A percentile compares a stretch with the other conserved stretches of the same genome.
phyloP scores from a whole-genome alignment of 257 asterid genomes.

The Rubia yunnanensis region DNA sequence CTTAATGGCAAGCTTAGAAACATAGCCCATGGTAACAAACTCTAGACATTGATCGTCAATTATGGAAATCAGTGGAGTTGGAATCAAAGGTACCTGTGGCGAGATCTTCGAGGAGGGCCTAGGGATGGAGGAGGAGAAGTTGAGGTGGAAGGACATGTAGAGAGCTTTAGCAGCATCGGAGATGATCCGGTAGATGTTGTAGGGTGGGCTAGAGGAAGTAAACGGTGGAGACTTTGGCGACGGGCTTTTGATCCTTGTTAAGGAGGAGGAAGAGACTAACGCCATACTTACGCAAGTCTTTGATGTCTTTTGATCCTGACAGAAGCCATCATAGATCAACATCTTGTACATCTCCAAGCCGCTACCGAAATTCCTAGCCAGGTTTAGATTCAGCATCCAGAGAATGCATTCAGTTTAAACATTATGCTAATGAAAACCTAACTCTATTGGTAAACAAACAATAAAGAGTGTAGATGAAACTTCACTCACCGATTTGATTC shows the following conservation, averaged over 20 bases:
- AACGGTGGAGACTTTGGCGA: constrained; percentile 88
- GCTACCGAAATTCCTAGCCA: constrained; percentile 71
- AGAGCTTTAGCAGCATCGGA: constrained; percentile 64
- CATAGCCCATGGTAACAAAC: constrained; percentile 77
- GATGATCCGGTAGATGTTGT: constrained; percentile 59
- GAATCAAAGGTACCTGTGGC: constrained; percentile 75
- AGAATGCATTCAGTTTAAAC: constrained; percentile 60
- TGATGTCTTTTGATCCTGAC: constrained; percentile 95
- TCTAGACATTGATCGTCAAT: constrained; percentile 95
- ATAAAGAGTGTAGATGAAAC: neutral
- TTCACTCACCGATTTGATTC: constrained; percentile 63
- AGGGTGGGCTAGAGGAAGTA: constrained; percentile 77
- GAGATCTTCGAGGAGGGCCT: constrained; percentile 83
- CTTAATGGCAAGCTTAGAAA: constrained; percentile 80
- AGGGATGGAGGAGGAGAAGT: constrained; percentile 86
- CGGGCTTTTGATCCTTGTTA: constrained; percentile 94
- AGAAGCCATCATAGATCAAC: constrained; percentile 85
- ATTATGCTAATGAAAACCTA: neutral
- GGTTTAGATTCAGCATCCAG: constrained; percentile 95
- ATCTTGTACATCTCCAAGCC: constrained; percentile 88
- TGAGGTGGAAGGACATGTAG: constrained; percentile 85
- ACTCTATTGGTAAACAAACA: neutral
- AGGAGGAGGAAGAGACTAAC: constrained; percentile 86
- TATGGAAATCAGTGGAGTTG: constrained; percentile 71
- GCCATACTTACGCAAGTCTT: constrained; percentile 96